Conservation (phyloP, 345 rosid genomes). For the Alliaria petiolata region DNA sequence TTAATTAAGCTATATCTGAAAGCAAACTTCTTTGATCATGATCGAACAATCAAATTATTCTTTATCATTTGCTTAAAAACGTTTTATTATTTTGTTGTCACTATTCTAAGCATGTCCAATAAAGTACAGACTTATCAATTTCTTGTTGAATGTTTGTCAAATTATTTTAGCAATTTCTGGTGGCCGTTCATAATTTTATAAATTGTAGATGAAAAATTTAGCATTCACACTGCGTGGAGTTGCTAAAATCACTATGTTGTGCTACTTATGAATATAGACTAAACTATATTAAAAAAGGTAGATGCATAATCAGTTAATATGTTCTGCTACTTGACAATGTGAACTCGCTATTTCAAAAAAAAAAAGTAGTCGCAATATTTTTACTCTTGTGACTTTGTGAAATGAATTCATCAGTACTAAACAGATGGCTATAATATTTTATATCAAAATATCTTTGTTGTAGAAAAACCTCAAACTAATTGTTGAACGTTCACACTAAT, state of each 20-base stretch:
- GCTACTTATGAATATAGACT: background rate
- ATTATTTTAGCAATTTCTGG: background rate
- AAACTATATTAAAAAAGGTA: background rate
- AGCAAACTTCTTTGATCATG: slow-evolving; percentile 6
- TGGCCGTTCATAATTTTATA: background rate
- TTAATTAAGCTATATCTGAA: background rate
- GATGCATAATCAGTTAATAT: background rate
- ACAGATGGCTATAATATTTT: background rate
- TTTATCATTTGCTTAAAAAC: background rate
- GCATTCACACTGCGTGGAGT: background rate
- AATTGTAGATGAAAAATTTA: background rate
- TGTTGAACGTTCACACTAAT: background rate
- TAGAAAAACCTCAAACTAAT: background rate
- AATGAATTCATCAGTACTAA: too few species aligned
- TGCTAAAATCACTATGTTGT: background rate
- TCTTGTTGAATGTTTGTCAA: background rate
- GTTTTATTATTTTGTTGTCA: background rate
- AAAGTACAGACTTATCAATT: background rate
- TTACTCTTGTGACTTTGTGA: too few species aligned
- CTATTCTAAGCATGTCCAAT: background rate
- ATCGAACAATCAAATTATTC: background rate
- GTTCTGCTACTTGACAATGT: background rate
- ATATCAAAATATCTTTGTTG: background rate
- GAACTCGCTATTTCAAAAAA: background rate
- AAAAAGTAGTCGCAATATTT: background rate